A percentile compares a stretch with the other conserved stretches of the same genome.
Evolutionary conservation across 352 stramenopile species (phyloP).

Genomic region (Pythium phragmiticola): DNA sequence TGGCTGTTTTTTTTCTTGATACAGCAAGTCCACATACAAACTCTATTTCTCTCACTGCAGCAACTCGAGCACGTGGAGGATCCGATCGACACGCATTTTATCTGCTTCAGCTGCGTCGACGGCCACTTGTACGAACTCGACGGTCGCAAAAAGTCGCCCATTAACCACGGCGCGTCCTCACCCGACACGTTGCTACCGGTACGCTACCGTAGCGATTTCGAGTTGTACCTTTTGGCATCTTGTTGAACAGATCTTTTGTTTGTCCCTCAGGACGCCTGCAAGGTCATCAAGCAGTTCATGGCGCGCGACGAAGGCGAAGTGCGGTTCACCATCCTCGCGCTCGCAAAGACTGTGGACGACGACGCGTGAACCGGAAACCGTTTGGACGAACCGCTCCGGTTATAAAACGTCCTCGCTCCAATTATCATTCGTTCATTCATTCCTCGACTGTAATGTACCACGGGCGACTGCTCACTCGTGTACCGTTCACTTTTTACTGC

Average conservation of each 20-base stretch:
- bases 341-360: constrained; percentile 69
- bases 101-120: constrained; percentile 94
- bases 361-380: constrained; percentile 22
- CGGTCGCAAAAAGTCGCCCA: constrained; percentile 92
- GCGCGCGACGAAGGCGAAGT: constrained; percentile 92
- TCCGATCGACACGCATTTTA: constrained; percentile 95
- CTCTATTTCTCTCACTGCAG: constrained; percentile 26
- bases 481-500: too few relatives aligned
- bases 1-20: background rate
- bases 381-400: background rate
- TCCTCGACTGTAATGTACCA: background rate
- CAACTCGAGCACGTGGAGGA: constrained; percentile 90
- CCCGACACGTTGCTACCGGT: constrained; percentile 84
- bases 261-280: constrained; percentile 74
- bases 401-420: background rate
- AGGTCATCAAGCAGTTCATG: constrained; percentile 94
- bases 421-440: background rate
- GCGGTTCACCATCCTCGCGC: constrained; percentile 93
- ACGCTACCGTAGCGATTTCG: background rate
- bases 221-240: background rate
- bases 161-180: constrained; percentile 91
- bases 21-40: too few relatives aligned
- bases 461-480: background rate
- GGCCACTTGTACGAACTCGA: constrained; percentile 95
- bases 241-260: background rate